A percentile compares a stretch with the other conserved stretches of the same genome.
Conservation (phyloP, 306 rosid species). For the Malus sieversii region DNA sequence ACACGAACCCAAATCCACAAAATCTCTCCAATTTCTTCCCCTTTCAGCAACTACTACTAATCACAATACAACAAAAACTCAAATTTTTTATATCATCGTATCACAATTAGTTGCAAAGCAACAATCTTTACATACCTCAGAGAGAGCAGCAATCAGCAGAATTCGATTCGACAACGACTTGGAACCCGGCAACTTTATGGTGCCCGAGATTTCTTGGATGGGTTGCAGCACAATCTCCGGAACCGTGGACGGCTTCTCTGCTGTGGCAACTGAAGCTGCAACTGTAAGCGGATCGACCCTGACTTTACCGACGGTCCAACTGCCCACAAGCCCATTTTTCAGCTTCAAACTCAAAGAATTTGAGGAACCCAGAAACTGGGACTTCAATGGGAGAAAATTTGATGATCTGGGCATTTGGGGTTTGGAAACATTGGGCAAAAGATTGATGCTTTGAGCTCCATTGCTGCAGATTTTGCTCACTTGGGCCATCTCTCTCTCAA, state of each 20-base stretch:
- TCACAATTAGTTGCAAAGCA: neutral
- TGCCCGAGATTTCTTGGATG: conserved; percentile 78
- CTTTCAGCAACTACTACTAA: neutral
- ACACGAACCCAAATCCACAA: neutral
- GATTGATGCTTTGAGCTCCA: conserved; percentile 48
- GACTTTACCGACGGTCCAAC: conserved; percentile 20
- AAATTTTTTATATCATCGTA: neutral
- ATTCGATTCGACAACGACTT: conserved; percentile 89
- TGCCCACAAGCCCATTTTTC: conserved; percentile 21
- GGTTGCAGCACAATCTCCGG: conserved; percentile 82
- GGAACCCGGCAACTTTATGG: conserved; percentile 82
- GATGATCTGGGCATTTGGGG: conserved; percentile 50
- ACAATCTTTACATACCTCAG: conserved; percentile 57
- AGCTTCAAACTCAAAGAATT: conserved; percentile 39
- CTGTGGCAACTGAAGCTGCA: conserved; percentile 57
- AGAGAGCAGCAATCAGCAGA: conserved; percentile 94
- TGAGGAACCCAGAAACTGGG: conserved; percentile 39
- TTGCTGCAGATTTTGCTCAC: conserved; percentile 52
- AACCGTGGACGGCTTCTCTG: conserved; percentile 66
- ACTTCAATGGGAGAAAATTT: conserved; percentile 40
- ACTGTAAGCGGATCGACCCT: conserved; percentile 28
- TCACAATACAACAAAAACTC: neutral
- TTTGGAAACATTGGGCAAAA: conserved; percentile 35
- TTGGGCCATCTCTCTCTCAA: conserved; percentile 45
- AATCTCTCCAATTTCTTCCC: neutral